A percentile compares a stretch with the other conserved stretches of the same genome.
Evolutionary conservation across 352 stramenopile genomes (phyloP).

Genomic region (Globisporangium acanthophoron): DNA sequence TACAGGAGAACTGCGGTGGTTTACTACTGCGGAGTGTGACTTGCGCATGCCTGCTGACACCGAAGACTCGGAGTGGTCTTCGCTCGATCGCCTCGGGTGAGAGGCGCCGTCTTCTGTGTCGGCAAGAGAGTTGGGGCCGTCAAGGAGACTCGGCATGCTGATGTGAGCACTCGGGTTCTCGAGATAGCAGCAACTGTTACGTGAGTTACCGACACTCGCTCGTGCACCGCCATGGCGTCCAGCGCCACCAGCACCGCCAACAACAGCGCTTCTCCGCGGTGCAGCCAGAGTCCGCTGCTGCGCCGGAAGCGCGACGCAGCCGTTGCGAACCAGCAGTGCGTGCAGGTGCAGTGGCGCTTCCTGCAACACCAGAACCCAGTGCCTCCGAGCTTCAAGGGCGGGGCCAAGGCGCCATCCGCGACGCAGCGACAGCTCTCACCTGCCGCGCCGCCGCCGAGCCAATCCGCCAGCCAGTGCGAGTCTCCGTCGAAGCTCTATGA

Average conservation of each 20-base stretch:
- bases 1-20: not conserved
- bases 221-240: constrained; percentile 1
- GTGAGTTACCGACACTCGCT: not conserved
- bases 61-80: not conserved
- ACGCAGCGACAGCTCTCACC: not conserved
- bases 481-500: constrained; percentile 7
- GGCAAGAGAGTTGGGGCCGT: too few species aligned
- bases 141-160: too few species aligned
- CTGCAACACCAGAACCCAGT: constrained; percentile 31
- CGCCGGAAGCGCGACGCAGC: constrained; percentile 23
- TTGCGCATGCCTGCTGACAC: constrained; percentile 1
- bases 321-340: constrained; percentile 20
- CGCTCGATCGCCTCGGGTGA: not conserved
- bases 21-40: constrained; percentile 2
- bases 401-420: not conserved
- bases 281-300: constrained; percentile 21
- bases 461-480: not conserved
- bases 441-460: not conserved
- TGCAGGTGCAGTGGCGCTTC: constrained; percentile 58
- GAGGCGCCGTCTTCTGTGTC: not conserved
- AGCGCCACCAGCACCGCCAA: too few species aligned
- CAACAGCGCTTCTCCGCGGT: constrained; percentile 8
- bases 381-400: constrained; percentile 8
- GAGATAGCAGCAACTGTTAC: not conserved
- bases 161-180: too few species aligned